Evolutionary conservation across 768 basidiomycete species (phyloP).

Genomic region (Rhodocollybia butyracea): DNA sequence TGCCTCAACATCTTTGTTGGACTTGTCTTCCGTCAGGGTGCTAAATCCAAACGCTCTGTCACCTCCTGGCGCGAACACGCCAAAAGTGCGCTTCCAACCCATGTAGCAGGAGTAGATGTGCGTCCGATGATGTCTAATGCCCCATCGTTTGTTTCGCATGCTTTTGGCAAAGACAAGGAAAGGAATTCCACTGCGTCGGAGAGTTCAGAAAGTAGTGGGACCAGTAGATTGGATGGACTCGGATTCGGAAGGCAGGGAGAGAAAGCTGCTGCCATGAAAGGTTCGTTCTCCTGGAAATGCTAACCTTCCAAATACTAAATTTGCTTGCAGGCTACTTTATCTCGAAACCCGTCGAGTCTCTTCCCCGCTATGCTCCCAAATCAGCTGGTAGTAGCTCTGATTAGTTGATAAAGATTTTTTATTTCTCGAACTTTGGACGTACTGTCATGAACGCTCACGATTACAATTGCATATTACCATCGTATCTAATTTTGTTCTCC

Average conservation of each 20-base stretch:
- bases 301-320: background rate
- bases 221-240: constrained; percentile 43
- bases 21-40: constrained; percentile 70
- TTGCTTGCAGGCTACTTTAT: constrained; percentile 47
- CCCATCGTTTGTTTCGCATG: constrained; percentile 28
- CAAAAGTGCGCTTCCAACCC: constrained; percentile 54
- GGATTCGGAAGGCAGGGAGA: constrained; percentile 84
- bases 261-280: constrained; percentile 69
- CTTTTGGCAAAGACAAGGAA: constrained; percentile 21
- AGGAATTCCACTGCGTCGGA: constrained; percentile 5
- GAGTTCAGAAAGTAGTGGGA: constrained; percentile 5
- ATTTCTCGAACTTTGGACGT: background rate
- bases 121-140: constrained; percentile 33
- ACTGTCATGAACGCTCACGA: background rate
- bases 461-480: background rate
- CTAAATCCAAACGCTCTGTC: constrained; percentile 65
- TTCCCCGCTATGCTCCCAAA: constrained; percentile 47
- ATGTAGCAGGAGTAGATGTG: constrained; percentile 23
- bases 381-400: constrained; percentile 8
- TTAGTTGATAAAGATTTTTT: background rate
- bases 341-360: constrained; percentile 54
- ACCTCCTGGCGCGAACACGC: constrained; percentile 60
- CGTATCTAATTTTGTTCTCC: background rate
- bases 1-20: constrained; percentile 82
- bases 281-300: constrained; percentile 29